Evolutionary conservation across 1,139 yeast genomes (phyloP), one percentile per base, ranked within the genome.

Genomic region (Lodderomyces pseudojiufengensis): DNA sequence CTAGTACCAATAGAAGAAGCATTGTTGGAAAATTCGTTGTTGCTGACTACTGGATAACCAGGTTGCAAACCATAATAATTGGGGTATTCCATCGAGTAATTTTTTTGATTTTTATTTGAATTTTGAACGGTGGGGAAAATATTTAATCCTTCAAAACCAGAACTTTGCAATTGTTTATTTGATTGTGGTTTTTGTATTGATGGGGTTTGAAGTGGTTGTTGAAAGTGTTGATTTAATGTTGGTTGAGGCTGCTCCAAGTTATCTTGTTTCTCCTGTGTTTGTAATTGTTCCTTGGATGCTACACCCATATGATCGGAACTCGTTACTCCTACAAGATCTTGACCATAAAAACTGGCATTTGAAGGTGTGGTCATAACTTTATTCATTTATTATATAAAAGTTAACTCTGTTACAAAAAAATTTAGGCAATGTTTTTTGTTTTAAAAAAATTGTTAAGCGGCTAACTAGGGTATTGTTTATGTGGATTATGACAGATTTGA

Each of bases 21-120:
- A 25, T 18, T 43, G 12, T 26, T 26, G 8, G 25, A 46, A 20
- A 40, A 48, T 26, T 43, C 48, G n/a, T 37, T 32, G 9, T 32
- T 30, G 24, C 30, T 36, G 13, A 33, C 30, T 11, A 38, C 18
- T 4, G 46, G 42, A 29, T 44, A 45, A 12, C 42, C 40, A 22
- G 42, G 47, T 32, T 42, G 51, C 5, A 45, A 31, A 14, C 48
- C 29, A 29, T 45, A 45, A 23, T 47, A 37, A 23, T 32, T 37
- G 9, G 43, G 37, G 23, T 48, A 43, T 21, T 39, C 51, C 24
- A 45, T 34, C 18, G 42, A 24, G 36, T 35, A 42, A 31, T 36
- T 37, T 34, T 47, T 49, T 27, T 36, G 37, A 14, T 30, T 27
- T 33, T 42, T 39, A 10, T 35, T 10, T 26, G 30, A 9, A 32